A percentile compares a stretch with the other conserved stretches of the same genome.
These are phyloP conservation scores for Selenicereus undatus DNA, from an alignment of 148 eudicot genomes.

Conservation along the genomic window DNA sequence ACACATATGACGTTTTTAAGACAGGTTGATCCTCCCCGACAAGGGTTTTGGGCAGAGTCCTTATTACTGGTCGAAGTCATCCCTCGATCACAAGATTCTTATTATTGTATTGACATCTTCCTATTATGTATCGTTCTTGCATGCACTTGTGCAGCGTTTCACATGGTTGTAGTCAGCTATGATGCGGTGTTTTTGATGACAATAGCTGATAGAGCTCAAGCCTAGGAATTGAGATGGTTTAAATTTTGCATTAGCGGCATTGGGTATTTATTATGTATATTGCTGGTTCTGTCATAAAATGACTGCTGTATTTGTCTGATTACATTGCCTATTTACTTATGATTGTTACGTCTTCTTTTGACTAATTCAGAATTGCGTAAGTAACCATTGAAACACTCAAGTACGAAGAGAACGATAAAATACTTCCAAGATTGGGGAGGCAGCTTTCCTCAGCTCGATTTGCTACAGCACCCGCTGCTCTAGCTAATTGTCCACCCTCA, in stretches of 20 bases:
- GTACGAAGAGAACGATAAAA: too few relatives aligned
- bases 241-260: background rate
- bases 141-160: conserved; percentile 96
- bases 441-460: too few relatives aligned
- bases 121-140: conserved; percentile 83
- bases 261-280: background rate
- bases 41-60: conserved; percentile 94
- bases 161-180: conserved; percentile 55
- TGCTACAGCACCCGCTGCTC: too few relatives aligned
- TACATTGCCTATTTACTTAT: background rate
- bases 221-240: background rate
- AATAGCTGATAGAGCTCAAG: background rate
- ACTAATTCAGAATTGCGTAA: too few relatives aligned
- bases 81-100: conserved; percentile 93
- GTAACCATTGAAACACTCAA: too few relatives aligned
- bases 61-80: conserved; percentile 81
- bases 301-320: too few relatives aligned
- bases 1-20: conserved; percentile 12
- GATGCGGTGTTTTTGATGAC: background rate
- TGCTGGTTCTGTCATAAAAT: background rate
- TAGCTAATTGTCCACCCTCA: too few relatives aligned
- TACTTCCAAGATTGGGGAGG: too few relatives aligned
- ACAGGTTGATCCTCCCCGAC: conserved; percentile 79
- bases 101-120: conserved; percentile 86
- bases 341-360: too few relatives aligned